Evolutionary conservation across 768 basidiomycete genomes (phyloP).

Genomic region (Rhizopogon roseolus): DNA sequence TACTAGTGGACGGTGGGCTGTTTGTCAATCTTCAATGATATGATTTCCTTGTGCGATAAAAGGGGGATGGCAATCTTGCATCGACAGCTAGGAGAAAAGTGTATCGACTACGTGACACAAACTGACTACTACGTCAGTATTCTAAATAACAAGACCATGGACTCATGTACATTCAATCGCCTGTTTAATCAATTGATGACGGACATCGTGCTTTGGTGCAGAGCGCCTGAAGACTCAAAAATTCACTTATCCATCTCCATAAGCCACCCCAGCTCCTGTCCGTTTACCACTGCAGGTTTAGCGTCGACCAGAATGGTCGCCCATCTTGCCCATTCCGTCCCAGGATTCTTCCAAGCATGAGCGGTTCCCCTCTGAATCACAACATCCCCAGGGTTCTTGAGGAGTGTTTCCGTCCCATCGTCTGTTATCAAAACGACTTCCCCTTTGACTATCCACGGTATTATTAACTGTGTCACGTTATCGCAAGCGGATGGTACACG

Average conservation of each 20-base stretch:
- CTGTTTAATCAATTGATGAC: not conserved
- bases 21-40: slow-evolving; percentile 68
- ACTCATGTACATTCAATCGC: not conserved
- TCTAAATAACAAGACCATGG: not conserved
- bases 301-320: slow-evolving; percentile 49
- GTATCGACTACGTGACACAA: not conserved
- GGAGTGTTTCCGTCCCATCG: slow-evolving; percentile 47
- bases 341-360: slow-evolving; percentile 60
- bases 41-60: not conserved
- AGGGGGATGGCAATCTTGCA: not conserved
- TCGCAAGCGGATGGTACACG: slow-evolving; percentile 9
- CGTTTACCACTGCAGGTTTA: slow-evolving; percentile 45
- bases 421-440: slow-evolving; percentile 52
- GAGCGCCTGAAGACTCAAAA: not conserved
- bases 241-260: slow-evolving; percentile 5
- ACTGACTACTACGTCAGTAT: too few relatives aligned
- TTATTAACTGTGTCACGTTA: not conserved
- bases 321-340: slow-evolving; percentile 45
- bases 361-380: slow-evolving; percentile 55
- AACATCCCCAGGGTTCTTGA: slow-evolving; percentile 52
- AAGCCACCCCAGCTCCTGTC: slow-evolving; percentile 30
- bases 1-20: slow-evolving; percentile 69
- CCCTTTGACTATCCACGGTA: slow-evolving; percentile 38
- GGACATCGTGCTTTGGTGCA: not conserved
- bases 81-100: not conserved